phyloP scores from a whole-genome alignment of 2,329 filamentous ascomycete genomes.

The Didymella sp. region DNA sequence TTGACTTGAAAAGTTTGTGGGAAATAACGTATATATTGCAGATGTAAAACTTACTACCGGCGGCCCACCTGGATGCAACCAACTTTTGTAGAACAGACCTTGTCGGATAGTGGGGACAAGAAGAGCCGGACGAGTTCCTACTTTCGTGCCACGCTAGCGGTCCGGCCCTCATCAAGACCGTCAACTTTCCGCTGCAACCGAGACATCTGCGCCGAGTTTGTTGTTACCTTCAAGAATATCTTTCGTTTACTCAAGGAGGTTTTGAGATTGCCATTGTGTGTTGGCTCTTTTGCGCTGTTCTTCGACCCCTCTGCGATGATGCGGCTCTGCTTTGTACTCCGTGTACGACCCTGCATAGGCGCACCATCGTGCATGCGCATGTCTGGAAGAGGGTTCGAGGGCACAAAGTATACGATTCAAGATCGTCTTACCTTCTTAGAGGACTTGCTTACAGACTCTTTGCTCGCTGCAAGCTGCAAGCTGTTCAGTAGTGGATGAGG shows the following conservation, averaged over 20 bases:
- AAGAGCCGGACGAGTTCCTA: background rate
- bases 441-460: background rate
- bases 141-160: background rate
- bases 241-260: background rate
- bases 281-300: background rate
- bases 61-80: too few species aligned
- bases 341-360: slow-evolving; percentile 14
- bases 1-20: slow-evolving; percentile 4
- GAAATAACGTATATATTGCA: background rate
- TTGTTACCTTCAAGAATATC: background rate
- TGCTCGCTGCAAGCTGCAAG: background rate
- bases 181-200: background rate
- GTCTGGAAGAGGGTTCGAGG: background rate
- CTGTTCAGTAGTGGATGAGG: background rate
- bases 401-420: background rate
- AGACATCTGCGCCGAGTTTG: background rate
- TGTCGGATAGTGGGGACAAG: background rate
- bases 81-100: background rate
- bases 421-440: background rate
- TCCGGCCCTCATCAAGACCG: slow-evolving; percentile 1
- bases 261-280: background rate
- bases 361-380: background rate
- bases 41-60: too few species aligned
- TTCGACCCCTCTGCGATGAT: background rate
- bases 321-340: slow-evolving; percentile 13